Evolutionary conservation across 129 eudicot genomes (phyloP).

Genomic region (Escallonia rubra): DNA sequence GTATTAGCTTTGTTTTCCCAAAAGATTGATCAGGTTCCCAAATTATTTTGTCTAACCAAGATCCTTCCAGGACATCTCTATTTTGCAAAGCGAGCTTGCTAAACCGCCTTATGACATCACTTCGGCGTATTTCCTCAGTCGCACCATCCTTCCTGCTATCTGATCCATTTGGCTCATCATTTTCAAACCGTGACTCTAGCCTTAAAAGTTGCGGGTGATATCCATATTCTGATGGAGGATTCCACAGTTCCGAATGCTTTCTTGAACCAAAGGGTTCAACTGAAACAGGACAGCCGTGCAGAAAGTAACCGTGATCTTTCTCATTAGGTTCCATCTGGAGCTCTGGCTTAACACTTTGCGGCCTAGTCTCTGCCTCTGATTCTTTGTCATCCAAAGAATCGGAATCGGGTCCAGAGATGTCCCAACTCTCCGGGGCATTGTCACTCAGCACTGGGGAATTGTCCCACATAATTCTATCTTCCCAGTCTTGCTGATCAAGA

Average conservation of each 20-base stretch:
- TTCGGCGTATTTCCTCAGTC: conserved; percentile 25
- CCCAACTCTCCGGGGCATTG: conserved; percentile 58
- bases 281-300: conserved; percentile 24
- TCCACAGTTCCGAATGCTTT: conserved; percentile 23
- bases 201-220: conserved; percentile 84
- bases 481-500: conserved; percentile 96
- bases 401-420: conserved; percentile 65
- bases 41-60: conserved; percentile 81
- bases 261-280: conserved; percentile 68
- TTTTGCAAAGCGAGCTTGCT: conserved; percentile 68
- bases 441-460: conserved; percentile 53
- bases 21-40: conserved; percentile 70
- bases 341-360: conserved; percentile 9
- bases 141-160: conserved; percentile 36
- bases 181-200: conserved; percentile 58
- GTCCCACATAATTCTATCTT: conserved; percentile 70
- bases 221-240: conserved; percentile 30
- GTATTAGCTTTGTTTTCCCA: conserved; percentile 64
- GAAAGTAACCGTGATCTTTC: conserved; percentile 32
- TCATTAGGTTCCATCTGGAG: conserved; percentile 24
- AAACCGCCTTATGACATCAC: conserved; percentile 57
- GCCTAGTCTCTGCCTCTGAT: conserved; percentile 18
- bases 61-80: conserved; percentile 65
- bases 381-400: conserved; percentile 22
- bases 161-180: conserved; percentile 11